Evolutionary conservation across 2,329 filamentous ascomycete genomes (phyloP).

Genomic region (Aspergillus sp.): DNA sequence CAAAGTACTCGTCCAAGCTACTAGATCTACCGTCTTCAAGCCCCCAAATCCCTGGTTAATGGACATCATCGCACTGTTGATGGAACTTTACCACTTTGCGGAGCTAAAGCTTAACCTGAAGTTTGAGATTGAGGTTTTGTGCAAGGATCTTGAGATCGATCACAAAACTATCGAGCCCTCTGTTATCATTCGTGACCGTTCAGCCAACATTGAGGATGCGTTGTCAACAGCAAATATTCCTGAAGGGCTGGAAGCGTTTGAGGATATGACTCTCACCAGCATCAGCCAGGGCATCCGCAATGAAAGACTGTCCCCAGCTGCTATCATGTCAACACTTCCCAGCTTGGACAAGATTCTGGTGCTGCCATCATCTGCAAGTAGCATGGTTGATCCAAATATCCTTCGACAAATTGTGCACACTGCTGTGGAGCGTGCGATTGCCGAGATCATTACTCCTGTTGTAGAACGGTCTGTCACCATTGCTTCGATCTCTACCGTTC

Average conservation of each 20-base stretch:
- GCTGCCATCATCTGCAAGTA: slow-evolving; percentile 75
- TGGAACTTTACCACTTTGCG: slow-evolving; percentile 89
- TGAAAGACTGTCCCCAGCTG: slow-evolving; percentile 72
- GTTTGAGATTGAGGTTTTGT: slow-evolving; percentile 97
- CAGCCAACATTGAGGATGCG: slow-evolving; percentile 61
- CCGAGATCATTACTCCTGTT: slow-evolving; percentile 95
- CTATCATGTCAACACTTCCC: slow-evolving; percentile 76
- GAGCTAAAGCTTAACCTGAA: slow-evolving; percentile 96
- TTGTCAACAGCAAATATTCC: slow-evolving; percentile 56
- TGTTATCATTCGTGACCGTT: slow-evolving; percentile 77
- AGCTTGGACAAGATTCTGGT: slow-evolving; percentile 77
- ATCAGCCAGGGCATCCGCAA: slow-evolving; percentile 67
- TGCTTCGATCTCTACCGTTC: slow-evolving; percentile 91
- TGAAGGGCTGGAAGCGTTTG: slow-evolving; percentile 76
- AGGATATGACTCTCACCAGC: slow-evolving; percentile 75
- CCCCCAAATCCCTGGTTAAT: slow-evolving; percentile 97
- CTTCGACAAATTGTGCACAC: slow-evolving; percentile 73
- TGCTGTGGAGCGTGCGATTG: slow-evolving; percentile 84
- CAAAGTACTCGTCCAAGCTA: slow-evolving; percentile 86
- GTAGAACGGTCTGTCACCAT: slow-evolving; percentile 98
- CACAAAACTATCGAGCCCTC: slow-evolving; percentile 89
- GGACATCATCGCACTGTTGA: slow-evolving; percentile 87
- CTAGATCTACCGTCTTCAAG: slow-evolving; percentile 81
- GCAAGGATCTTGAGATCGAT: slow-evolving; percentile 87
- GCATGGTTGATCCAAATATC: slow-evolving; percentile 69